Evolutionary conservation across 306 rosid genomes (phyloP), one percentile per base, ranked within the genome.

Genomic region (Quercus agrifolia): DNA sequence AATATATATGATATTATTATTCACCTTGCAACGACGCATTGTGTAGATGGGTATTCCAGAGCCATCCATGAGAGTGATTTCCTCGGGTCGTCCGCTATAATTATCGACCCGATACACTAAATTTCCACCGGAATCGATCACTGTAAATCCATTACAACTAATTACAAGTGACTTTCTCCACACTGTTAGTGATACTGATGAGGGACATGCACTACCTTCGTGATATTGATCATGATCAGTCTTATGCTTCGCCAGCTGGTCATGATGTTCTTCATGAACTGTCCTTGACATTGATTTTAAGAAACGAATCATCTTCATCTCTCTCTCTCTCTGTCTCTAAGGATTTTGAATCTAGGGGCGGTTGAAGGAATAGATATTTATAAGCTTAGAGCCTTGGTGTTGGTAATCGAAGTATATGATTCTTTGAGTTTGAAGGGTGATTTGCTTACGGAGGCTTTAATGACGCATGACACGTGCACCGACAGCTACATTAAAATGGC

Each of bases 141-240:
- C 98, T 0, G 98, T 91, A 86, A 93, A 95, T 1, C 99, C 99
- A 68, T 88, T 88, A 30, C 99, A 95, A 69, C 68, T 90, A 0
- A 90, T 74, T 2, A 94, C 9, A 38, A 94, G 89, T 2, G 98
- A 94, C 83, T 92, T 94, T 80, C 90, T 88, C 97, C 97, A 92
- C 21, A 95, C 94, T 25, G 97, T 95, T 20, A 91, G 80, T 11
- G 92, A 78, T 20, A 91, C 79, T 11, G 92, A 78, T 23, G 81
- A 49, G 14, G 81, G 30, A 77, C 77, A 69, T 35, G 84, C 61
- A 51, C 52, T 75, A 20, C 51, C 75, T 23, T 61, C 71, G n/a
- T 49, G 54, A 49, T 49, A 41, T 41, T 2, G 46, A 41, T 41
- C 46, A 38, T 33, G 51, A 11, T 28, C 63, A 10, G 49, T 41